These are phyloP conservation scores for Eragrostis nindensis DNA, from an alignment of 176 grass and related monocot genomes.

Conservation along the genomic window DNA sequence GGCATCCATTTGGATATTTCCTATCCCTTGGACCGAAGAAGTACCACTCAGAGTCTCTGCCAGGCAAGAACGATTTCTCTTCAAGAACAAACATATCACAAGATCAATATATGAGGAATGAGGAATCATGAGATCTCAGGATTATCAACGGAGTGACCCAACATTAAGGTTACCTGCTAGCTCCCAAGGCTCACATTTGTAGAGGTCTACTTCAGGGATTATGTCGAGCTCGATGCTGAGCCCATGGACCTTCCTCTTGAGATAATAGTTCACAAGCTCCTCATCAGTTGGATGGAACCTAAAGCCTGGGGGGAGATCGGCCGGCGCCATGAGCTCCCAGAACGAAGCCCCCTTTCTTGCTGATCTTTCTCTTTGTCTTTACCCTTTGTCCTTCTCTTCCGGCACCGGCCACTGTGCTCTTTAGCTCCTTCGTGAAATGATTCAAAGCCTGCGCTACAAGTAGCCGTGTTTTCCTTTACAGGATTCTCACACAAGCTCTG, in stretches of 20 bases:
- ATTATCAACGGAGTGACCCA: slow-evolving; percentile 19
- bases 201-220: slow-evolving; percentile 95
- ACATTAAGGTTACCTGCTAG: slow-evolving; percentile 67
- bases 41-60: slow-evolving; percentile 96
- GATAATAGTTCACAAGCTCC: slow-evolving; percentile 98
- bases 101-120: slow-evolving; percentile 21
- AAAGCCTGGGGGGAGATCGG: slow-evolving; percentile 98
- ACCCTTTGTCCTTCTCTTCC: slow-evolving; percentile 53
- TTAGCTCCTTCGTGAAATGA: slow-evolving; percentile 75
- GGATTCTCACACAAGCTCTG: slow-evolving; percentile 71
- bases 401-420: slow-evolving; percentile 41
- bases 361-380: slow-evolving; percentile 62
- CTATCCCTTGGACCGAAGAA: slow-evolving; percentile 95
- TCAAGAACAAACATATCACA: slow-evolving; percentile 39
- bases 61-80: slow-evolving; percentile 98
- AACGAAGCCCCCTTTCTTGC: slow-evolving; percentile 47
- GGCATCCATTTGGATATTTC: slow-evolving; percentile 88
- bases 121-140: slow-evolving; percentile 4
- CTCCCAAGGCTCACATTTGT: slow-evolving; percentile 99
- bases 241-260: slow-evolving; percentile 98
- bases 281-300: slow-evolving; percentile 97
- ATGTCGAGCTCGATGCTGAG: slow-evolving; percentile 90
- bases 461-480: slow-evolving; percentile 72
- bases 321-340: slow-evolving; percentile 75
- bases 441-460: slow-evolving; percentile 91